Percentiles rank a stretch among this genome's conserved stretches.
phyloP scores from a whole-genome alignment of 768 basidiomycete species.

The Termitomyces bulborhizus region DNA sequence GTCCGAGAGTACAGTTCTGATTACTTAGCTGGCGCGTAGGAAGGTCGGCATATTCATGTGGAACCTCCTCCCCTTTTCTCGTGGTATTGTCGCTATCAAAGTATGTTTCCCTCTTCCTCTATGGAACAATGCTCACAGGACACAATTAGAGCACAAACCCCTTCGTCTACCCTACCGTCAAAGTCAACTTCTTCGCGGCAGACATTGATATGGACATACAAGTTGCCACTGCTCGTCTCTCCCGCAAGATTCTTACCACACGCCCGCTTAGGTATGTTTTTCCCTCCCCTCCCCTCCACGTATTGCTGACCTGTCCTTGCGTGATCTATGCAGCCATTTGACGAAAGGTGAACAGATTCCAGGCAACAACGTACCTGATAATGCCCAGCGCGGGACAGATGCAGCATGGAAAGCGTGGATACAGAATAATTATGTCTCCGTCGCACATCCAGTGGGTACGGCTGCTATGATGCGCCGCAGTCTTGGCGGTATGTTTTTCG shows the following conservation, averaged over 20 bases:
- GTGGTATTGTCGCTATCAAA: slow-evolving; percentile 42
- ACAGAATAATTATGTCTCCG: slow-evolving; percentile 30
- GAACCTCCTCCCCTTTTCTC: slow-evolving; percentile 51
- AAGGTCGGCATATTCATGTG: slow-evolving; percentile 44
- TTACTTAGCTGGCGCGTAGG: slow-evolving; percentile 15
- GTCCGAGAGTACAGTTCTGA: neutral
- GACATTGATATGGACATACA: slow-evolving; percentile 45
- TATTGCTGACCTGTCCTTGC: neutral
- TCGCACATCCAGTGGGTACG: slow-evolving; percentile 45
- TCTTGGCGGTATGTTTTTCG: neutral
- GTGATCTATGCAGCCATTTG: neutral
- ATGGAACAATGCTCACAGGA: neutral
- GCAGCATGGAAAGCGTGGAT: slow-evolving; percentile 44
- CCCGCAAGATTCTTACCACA: slow-evolving; percentile 21
- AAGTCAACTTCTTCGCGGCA: slow-evolving; percentile 48
- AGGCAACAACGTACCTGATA: slow-evolving; percentile 35
- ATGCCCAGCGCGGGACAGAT: slow-evolving; percentile 36
- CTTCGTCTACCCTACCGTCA: slow-evolving; percentile 39
- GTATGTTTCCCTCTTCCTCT: slow-evolving; percentile 17
- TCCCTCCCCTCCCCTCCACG: neutral
- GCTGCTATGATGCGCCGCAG: slow-evolving; percentile 1
- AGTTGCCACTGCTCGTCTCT: slow-evolving; percentile 38
- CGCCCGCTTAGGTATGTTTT: neutral
- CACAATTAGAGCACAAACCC: slow-evolving; percentile 37
- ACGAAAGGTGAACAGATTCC: slow-evolving; percentile 30